Evolutionary conservation across 2,329 filamentous ascomycete genomes (phyloP), one percentile per base, ranked within the genome.

Genomic region (Pseudopithomyces chartarum): DNA sequence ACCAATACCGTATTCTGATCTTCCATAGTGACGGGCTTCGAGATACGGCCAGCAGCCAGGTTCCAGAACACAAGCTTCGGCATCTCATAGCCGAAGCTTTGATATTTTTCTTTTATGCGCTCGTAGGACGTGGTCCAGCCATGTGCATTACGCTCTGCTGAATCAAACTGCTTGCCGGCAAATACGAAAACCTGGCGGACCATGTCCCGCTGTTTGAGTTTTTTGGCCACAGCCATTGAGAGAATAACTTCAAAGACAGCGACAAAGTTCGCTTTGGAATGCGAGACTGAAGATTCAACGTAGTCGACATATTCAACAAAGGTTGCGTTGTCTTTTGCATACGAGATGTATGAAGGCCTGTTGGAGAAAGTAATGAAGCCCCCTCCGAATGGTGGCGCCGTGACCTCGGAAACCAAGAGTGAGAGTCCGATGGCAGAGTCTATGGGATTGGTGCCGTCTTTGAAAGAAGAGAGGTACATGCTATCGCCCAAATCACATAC

Each of bases 51-150:
- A 8, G 78, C 80, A 0, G 82, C 82, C 17, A 87, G 73, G 62
- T 86, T 85, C 85, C 84, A 87, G 67, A 85, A 87, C 2, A 87
- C 75, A n/a, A 87, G 71, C 66, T 84, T 78, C 0, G 85, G 85
- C 71, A 87, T 38, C 54, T 85, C 80, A 61, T 87, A 87, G 0
- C 85, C 84, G 2, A 80, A 79, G 0, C 76, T 68, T 11, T 71
- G 64, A 67, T 77, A 87, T 39, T 72, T 68, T 19, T 57, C 57
- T 65, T 81, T 73, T 66, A 87, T 80, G 4, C 80, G 76, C 61
- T 84, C 79, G 63, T 80, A 84, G 2, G 81, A 82, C 0, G 79
- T 80, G 3, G 65, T 70, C 79, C 81, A 84, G 12, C 47, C 34
- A 4, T 65, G 44, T 2, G 43, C 13, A 1, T 6, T n/a, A 7